Conservation (phyloP, 2,329 filamentous ascomycete genomes). For the Clonostachys byssicola region DNA sequence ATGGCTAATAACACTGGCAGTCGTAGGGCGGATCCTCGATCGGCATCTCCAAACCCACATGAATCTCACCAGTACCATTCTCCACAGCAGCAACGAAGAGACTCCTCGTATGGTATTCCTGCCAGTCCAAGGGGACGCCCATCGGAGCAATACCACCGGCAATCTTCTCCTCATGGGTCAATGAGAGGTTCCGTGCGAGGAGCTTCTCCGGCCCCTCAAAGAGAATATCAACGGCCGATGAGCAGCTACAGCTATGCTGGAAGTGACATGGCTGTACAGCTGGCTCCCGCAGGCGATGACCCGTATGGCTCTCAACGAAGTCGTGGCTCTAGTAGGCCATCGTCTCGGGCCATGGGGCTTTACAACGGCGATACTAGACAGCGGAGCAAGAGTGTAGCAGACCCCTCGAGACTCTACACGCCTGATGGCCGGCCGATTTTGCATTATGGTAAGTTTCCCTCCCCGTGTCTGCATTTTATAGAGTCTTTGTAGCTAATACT, state of each 20-base stretch:
- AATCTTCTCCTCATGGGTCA: constrained; percentile 1
- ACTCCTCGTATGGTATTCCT: constrained; percentile 21
- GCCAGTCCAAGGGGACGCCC: not conserved
- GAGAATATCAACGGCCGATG: constrained; percentile 34
- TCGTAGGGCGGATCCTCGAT: constrained; percentile 35
- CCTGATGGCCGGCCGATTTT: constrained; percentile 82
- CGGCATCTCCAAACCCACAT: constrained; percentile 64
- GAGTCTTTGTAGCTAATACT: not conserved
- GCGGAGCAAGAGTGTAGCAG: constrained; percentile 82
- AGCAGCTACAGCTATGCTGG: constrained; percentile 47
- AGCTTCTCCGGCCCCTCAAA: constrained; percentile 1
- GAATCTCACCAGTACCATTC: no score
- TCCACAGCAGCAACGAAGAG: constrained; percentile 22
- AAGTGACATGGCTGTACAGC: constrained; percentile 64
- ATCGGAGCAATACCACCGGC: constrained; percentile 3
- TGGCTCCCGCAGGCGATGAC: constrained; percentile 53
- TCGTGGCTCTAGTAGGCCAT: constrained; percentile 41
- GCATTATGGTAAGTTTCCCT: constrained; percentile 76
- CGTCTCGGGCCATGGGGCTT: constrained; percentile 47
- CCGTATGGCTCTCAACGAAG: constrained; percentile 54
- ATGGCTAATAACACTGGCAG: constrained; percentile 35
- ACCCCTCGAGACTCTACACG: constrained; percentile 76
- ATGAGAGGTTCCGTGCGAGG: not conserved
- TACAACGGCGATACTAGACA: constrained; percentile 50
- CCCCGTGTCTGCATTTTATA: not conserved